Evolutionary conservation across 2,329 filamentous ascomycete genomes (phyloP).

Genomic region (Apiospora hydei): DNA sequence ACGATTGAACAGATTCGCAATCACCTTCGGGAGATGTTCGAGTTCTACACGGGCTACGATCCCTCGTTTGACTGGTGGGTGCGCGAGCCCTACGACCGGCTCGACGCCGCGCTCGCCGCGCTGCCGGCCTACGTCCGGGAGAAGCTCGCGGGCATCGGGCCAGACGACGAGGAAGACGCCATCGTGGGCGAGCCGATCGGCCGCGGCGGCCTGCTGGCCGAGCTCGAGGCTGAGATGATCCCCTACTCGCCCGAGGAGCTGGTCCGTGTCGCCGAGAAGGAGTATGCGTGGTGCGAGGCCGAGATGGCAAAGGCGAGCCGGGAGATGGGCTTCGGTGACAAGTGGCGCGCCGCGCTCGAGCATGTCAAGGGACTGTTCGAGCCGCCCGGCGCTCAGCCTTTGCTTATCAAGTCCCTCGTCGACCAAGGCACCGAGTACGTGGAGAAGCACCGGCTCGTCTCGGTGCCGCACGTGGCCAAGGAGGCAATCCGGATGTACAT

Average conservation of each 20-base stretch:
- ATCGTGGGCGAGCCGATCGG: conserved; percentile 67
- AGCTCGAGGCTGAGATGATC: conserved; percentile 64
- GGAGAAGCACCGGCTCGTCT: conserved; percentile 60
- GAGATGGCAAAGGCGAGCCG: conserved; percentile 61
- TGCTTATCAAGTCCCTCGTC: conserved; percentile 59
- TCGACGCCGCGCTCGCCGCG: conserved; percentile 48
- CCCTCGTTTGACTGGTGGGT: conserved; percentile 66
- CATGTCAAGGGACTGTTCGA: conserved; percentile 63
- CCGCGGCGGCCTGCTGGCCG: conserved; percentile 55
- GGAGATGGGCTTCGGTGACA: conserved; percentile 53
- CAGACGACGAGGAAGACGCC: conserved; percentile 51
- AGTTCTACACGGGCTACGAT: conserved; percentile 63
- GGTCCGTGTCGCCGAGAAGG: conserved; percentile 55
- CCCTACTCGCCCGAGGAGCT: conserved; percentile 65
- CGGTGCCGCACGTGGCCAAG: conserved; percentile 59
- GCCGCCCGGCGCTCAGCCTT: conserved; percentile 59
- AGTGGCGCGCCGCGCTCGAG: conserved; percentile 63
- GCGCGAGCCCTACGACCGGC: conserved; percentile 49
- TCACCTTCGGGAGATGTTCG: conserved; percentile 54
- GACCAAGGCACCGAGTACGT: conserved; percentile 61
- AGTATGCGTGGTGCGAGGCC: conserved; percentile 62
- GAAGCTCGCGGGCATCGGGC: conserved; percentile 53
- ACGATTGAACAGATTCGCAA: conserved; percentile 48
- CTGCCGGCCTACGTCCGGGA: conserved; percentile 46
- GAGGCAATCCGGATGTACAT: conserved; percentile 64